These are phyloP conservation scores for Houttuynia cordata DNA, from an alignment of 164 flowering plant genomes.

Conservation along the genomic window DNA sequence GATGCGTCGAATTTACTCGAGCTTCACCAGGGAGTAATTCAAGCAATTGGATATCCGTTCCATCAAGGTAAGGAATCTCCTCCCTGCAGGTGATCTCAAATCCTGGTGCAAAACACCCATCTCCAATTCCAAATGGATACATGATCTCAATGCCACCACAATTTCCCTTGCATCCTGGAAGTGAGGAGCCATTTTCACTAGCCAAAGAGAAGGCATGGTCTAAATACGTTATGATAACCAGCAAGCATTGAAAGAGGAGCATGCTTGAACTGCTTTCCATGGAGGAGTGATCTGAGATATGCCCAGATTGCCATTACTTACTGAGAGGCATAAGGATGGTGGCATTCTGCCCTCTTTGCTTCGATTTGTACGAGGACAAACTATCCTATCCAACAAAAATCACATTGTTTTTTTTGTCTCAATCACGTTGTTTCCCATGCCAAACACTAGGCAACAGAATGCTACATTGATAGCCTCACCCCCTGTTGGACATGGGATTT, in stretches of 20 bases:
- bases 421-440: neutral
- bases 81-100: slow-evolving; percentile 3
- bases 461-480: neutral
- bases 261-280: neutral
- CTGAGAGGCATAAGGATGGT: neutral
- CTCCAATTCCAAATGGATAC: slow-evolving; percentile 2
- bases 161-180: neutral
- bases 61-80: neutral
- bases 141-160: neutral
- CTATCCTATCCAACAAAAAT: neutral
- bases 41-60: neutral
- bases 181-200: neutral
- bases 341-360: neutral
- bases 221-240: neutral
- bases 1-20: neutral
- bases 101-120: neutral
- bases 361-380: neutral
- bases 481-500: neutral
- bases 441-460: neutral
- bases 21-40: slow-evolving; percentile 2
- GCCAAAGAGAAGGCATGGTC: neutral
- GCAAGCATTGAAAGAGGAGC: neutral
- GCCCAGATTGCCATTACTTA: neutral
- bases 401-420: neutral
- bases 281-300: neutral